A percentile compares a stretch with the other conserved stretches of the same genome.
Conservation (phyloP, 805 yeast genomes). For the Schwanniomyces sp. region DNA sequence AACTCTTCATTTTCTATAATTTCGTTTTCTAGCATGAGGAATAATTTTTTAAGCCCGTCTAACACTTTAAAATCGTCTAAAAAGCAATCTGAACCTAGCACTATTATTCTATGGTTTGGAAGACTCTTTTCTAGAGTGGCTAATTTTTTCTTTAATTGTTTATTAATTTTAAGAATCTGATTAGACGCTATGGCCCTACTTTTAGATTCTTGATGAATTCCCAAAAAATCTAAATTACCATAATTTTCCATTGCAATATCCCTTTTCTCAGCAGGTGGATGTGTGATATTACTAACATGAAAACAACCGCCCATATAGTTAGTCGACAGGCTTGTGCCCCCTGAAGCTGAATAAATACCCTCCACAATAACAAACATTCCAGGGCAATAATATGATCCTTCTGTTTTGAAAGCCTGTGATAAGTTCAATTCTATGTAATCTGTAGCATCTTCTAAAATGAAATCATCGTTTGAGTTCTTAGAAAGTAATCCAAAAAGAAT, state of each 20-base stretch:
- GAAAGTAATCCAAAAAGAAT: conserved; percentile 75
- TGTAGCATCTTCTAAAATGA: conserved; percentile 77
- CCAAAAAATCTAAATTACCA: conserved; percentile 75
- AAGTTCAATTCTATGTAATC: conserved; percentile 71
- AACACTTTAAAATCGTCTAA: conserved; percentile 60
- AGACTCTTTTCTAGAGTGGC: conserved; percentile 56
- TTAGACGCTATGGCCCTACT: conserved; percentile 28
- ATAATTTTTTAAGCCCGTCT: conserved; percentile 65
- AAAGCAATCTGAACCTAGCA: conserved; percentile 74
- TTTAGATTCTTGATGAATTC: conserved; percentile 32
- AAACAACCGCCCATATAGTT: conserved; percentile 49
- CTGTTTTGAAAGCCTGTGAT: conserved; percentile 58
- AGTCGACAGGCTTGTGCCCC: conserved; percentile 37
- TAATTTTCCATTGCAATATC: conserved; percentile 63
- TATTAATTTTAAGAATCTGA: conserved; percentile 56
- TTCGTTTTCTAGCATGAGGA: conserved; percentile 46
- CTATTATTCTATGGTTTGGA: conserved; percentile 55
- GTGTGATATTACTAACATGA: conserved; percentile 73
- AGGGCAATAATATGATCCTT: conserved; percentile 63
- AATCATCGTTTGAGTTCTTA: conserved; percentile 62
- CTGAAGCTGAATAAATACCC: conserved; percentile 76
- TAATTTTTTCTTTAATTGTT: conserved; percentile 54
- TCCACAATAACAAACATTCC: conserved; percentile 83
- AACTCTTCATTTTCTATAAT: conserved; percentile 37
- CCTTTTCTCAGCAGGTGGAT: conserved; percentile 86